Conservation (phyloP, 768 basidiomycete genomes). For the Infundibulicybe gibba region DNA sequence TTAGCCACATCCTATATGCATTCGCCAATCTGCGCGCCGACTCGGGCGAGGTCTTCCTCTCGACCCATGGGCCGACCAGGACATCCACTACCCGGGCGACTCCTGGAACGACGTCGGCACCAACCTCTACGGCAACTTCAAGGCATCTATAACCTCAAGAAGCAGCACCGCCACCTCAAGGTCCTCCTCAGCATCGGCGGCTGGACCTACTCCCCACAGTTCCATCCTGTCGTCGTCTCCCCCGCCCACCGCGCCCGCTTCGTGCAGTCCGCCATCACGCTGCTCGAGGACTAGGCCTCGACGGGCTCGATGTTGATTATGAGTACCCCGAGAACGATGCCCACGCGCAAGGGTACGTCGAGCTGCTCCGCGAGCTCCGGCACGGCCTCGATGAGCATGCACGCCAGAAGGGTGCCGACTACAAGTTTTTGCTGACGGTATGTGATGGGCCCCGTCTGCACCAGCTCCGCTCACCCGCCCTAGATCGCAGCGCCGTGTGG, state of each 20-base stretch:
- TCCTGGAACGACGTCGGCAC: constrained; percentile 90
- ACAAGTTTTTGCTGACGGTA: constrained; percentile 74
- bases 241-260: constrained; percentile 66
- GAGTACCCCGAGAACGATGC: constrained; percentile 82
- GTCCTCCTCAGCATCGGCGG: constrained; percentile 89
- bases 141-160: constrained; percentile 89
- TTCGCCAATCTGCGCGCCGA: constrained; percentile 87
- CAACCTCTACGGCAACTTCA: constrained; percentile 95
- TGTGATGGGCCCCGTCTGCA: constrained; percentile 17
- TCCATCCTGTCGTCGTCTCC: constrained; percentile 77
- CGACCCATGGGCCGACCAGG: constrained; percentile 95
- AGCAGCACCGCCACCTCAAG: constrained; percentile 76
- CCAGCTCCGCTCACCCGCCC: constrained; percentile 1
- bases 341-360: constrained; percentile 82
- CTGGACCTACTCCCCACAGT: constrained; percentile 88
- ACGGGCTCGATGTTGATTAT: constrained; percentile 90
- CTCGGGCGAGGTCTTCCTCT: constrained; percentile 82
- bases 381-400: constrained; percentile 75
- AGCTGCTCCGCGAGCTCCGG: constrained; percentile 76
- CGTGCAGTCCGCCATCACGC: constrained; percentile 70
- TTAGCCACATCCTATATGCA: constrained; percentile 85
- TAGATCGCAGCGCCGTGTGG: constrained; percentile 95
- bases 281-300: constrained; percentile 92
- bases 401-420: constrained; percentile 45
- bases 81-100: constrained; percentile 95